Evolutionary conservation across 2,329 filamentous ascomycete genomes (phyloP), one percentile per base, ranked within the genome.

Genomic region (Fusarium equiseti): DNA sequence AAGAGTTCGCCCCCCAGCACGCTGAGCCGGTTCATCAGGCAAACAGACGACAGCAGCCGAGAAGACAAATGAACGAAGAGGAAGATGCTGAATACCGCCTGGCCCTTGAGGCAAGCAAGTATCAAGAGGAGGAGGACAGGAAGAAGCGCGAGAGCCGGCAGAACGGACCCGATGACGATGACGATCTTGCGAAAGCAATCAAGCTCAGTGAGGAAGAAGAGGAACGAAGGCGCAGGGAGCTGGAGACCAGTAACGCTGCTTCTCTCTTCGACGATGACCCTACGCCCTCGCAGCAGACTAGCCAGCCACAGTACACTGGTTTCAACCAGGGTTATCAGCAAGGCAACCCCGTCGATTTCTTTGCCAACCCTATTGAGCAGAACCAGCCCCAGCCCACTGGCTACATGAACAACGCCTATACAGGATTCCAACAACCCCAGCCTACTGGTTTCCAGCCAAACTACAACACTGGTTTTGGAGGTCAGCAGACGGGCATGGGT

Each of bases 261-360:
- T 90, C 94, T 22, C 86, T 99, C n/a, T 98, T 99, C 76, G 95
- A 97, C 75, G 93, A 97, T 74, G 88, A 89, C 38, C 86, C 90
- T 8, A 81, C 85, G 26, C 68, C 68, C 24, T 89, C 91, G 76
- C 72, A 77, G 13, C 88, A 90, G 76, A 75, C 78, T 5, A 70
- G 76, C 48, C 91, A 94, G 75, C 88, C 92, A 38, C 93, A 95
- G 81, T 89, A 89, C 43, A 98, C 95, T 16, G 95, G 94, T 38
- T 94, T 94, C 84, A 98, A 98, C 81, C 95, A 97, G 82, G 95
- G 95, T 49, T 99, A 99, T 77, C 95, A 98, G 83, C 96, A 99
- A 82, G 95, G 97, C 78, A 92, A 92, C 61, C 93, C 94, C 15
- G 96, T 99, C 20, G 96, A 99, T 81, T 98, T 97, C 89, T 96